Conservation (phyloP, 108 stramenopile genomes). For the Halocafeteria seosinensis region DNA sequence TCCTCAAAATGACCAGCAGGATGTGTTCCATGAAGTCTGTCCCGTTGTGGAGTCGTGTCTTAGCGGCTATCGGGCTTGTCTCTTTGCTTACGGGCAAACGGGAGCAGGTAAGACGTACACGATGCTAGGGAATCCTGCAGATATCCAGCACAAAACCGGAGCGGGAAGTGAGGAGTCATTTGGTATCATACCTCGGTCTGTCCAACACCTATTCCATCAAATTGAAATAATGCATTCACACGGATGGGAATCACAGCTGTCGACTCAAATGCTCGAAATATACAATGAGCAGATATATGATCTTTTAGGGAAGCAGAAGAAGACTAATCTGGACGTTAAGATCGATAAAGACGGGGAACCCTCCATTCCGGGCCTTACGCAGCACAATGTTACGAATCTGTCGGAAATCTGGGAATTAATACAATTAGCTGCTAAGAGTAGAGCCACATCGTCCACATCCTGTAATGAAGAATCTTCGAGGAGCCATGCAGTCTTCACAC, state of each 20-base stretch:
- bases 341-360: neutral
- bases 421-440: neutral
- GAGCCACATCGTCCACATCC: conserved; percentile 21
- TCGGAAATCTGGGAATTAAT: neutral
- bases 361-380: neutral
- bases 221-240: neutral
- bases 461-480: conserved; percentile 30
- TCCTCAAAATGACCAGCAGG: conserved; percentile 40
- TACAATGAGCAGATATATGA: conserved; percentile 64
- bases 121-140: conserved; percentile 32
- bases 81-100: conserved; percentile 81
- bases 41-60: conserved; percentile 62
- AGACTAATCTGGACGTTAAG: neutral
- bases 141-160: neutral
- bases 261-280: conserved; percentile 46
- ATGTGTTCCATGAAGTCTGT: conserved; percentile 70
- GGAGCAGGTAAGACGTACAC: conserved; percentile 79
- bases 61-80: conserved; percentile 81
- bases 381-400: neutral
- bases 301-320: conserved; percentile 27
- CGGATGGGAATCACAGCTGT: conserved; percentile 26
- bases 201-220: conserved; percentile 21
- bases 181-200: conserved; percentile 39
- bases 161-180: neutral
- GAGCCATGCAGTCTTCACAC: conserved; percentile 27